These are phyloP conservation scores for Phycomyces blakesleeanus DNA, from an alignment of 192 early-diverging fungal genomes.

Conservation along the genomic window DNA sequence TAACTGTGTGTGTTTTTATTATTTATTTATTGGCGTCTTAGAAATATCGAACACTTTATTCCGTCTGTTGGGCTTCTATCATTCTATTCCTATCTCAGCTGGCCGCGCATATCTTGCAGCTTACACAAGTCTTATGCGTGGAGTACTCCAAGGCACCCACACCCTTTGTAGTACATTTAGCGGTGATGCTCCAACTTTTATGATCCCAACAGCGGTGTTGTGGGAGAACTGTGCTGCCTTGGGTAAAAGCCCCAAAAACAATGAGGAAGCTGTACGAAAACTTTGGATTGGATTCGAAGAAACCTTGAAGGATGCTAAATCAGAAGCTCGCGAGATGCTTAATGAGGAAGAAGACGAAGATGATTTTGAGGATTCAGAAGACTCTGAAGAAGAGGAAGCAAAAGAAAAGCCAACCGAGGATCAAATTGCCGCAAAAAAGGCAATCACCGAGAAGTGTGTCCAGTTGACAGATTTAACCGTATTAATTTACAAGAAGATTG, in stretches of 20 bases:
- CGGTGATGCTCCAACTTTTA: conserved; percentile 16
- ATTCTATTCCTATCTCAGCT: conserved; percentile 15
- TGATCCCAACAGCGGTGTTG: conserved; percentile 28
- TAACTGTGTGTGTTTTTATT: background rate
- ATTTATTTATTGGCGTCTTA: background rate
- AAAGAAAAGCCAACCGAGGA: conserved; percentile 10
- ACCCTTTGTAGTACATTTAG: conserved; percentile 23
- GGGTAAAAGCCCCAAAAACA: conserved; percentile 9
- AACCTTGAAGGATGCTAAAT: conserved; percentile 24
- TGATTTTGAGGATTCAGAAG: conserved; percentile 11
- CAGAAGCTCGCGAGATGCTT: conserved; percentile 21
- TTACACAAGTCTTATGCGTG: conserved; percentile 5
- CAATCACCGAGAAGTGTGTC: conserved; percentile 3
- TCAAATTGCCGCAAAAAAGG: conserved; percentile 10
- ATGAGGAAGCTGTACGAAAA: conserved; percentile 17
- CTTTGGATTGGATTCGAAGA: conserved; percentile 16
- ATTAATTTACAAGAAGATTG: conserved; percentile 25
- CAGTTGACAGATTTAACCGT: conserved; percentile 17
- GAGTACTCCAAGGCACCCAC: conserved; percentile 5
- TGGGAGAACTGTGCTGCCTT: conserved; percentile 23
- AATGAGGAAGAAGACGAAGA: conserved; percentile 9
- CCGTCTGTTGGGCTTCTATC: conserved; percentile 28
- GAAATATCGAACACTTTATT: conserved; percentile 24
- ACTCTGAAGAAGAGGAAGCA: conserved; percentile 20
- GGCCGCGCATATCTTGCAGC: conserved; percentile 4